Percentiles rank a stretch among this genome's conserved stretches.
Conservation (phyloP, 441 rosid species). For the Aleurites moluccanus region DNA sequence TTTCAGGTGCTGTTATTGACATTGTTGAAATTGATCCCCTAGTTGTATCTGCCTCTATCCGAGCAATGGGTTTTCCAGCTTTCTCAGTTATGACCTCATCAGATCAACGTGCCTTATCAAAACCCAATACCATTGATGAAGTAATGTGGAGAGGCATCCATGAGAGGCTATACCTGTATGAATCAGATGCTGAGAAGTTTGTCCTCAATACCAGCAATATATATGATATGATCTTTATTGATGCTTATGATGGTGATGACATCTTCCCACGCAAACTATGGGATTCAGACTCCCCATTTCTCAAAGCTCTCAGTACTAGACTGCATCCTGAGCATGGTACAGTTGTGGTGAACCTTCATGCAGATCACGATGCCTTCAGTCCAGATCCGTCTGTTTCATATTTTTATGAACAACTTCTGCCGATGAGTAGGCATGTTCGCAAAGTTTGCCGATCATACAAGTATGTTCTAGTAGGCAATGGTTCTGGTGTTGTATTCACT, state of each 20-base stretch:
- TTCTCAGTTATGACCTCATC: slow-evolving; percentile 52
- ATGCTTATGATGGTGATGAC: slow-evolving; percentile 94
- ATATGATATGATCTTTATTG: slow-evolving; percentile 78
- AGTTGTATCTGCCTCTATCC: slow-evolving; percentile 71
- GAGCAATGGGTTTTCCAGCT: slow-evolving; percentile 86
- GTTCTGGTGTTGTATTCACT: slow-evolving; percentile 49
- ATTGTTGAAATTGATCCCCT: slow-evolving; percentile 84
- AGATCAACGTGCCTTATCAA: slow-evolving; percentile 41
- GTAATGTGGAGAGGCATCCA: slow-evolving; percentile 82
- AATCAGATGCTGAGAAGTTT: slow-evolving; percentile 77
- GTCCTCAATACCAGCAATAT: slow-evolving; percentile 37
- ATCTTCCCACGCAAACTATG: slow-evolving; percentile 79
- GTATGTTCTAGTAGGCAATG: slow-evolving; percentile 40
- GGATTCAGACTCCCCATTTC: slow-evolving; percentile 69
- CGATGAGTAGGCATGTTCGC: slow-evolving; percentile 51
- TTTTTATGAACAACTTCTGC: slow-evolving; percentile 38
- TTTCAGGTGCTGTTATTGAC: slow-evolving; percentile 69
- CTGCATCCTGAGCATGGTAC: slow-evolving; percentile 82
- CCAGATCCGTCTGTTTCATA: slow-evolving; percentile 31
- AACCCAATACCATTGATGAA: slow-evolving; percentile 48
- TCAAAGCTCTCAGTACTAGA: slow-evolving; percentile 49
- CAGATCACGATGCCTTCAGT: slow-evolving; percentile 46
- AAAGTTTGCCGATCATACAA: slow-evolving; percentile 61
- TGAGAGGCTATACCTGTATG: slow-evolving; percentile 74
- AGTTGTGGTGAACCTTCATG: slow-evolving; percentile 86